Conservation (phyloP, 208 protist species). For the Crithidia sp. region DNA sequence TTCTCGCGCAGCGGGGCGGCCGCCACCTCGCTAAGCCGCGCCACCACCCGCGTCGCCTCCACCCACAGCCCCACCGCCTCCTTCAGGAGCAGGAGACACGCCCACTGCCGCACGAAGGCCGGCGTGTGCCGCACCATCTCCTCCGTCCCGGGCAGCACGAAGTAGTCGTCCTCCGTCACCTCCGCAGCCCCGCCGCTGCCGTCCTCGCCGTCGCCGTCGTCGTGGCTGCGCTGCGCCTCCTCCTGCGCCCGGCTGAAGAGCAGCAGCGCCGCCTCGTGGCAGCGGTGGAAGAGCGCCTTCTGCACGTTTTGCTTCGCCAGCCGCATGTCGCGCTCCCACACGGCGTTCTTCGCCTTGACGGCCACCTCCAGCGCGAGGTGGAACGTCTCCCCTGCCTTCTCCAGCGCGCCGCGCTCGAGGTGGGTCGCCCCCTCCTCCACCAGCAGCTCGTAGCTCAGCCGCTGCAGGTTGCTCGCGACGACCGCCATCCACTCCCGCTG, state of each 20-base stretch:
- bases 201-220: background rate
- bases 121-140: slow-evolving; percentile 75
- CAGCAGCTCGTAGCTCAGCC: slow-evolving; percentile 90
- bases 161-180: slow-evolving; percentile 79
- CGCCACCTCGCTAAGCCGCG: slow-evolving; percentile 60
- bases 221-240: slow-evolving; percentile 5
- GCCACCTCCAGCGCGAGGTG: slow-evolving; percentile 79
- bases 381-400: slow-evolving; percentile 77
- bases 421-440: slow-evolving; percentile 75
- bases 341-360: slow-evolving; percentile 83
- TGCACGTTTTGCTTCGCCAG: slow-evolving; percentile 79
- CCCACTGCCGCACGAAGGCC: slow-evolving; percentile 85
- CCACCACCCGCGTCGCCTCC: slow-evolving; percentile 54
- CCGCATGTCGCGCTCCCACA: slow-evolving; percentile 83
- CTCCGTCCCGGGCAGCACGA: slow-evolving; percentile 76
- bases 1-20: slow-evolving; percentile 44
- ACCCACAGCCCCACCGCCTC: slow-evolving; percentile 87
- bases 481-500: slow-evolving; percentile 93
- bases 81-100: slow-evolving; percentile 79
- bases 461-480: slow-evolving; percentile 88
- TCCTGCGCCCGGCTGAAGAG: slow-evolving; percentile 75
- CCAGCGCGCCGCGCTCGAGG: slow-evolving; percentile 70
- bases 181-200: slow-evolving; percentile 3
- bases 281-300: slow-evolving; percentile 82
- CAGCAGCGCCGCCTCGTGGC: slow-evolving; percentile 80